Base-by-base conservation (phyloP, 139 green algal species). In the Edaphochlamys debaryana region DNA sequence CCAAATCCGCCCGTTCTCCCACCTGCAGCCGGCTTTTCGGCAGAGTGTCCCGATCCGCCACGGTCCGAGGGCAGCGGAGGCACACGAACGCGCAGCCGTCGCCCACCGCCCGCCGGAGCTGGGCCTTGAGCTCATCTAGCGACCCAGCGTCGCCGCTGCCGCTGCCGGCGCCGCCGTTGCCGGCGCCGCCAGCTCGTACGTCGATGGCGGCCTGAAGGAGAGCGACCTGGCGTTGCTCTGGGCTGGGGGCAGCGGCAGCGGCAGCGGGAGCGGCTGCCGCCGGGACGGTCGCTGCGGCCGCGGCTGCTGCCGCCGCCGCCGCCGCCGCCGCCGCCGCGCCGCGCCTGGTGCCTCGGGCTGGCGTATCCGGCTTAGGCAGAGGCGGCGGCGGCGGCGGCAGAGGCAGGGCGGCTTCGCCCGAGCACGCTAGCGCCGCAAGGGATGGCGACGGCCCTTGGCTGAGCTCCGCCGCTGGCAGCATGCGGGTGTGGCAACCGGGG, bases 31-130 rank as follows among this genome's bases (percentile, higher is more conserved):
- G n/a, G n/a, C n/a, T n/a, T n/a, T n/a, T n/a, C n/a, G n/a, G n/a
- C n/a, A n/a, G n/a, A n/a, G n/a, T n/a, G n/a, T n/a, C n/a, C n/a
- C n/a, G n/a, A 3, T 37, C 30, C 29, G 29, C 6, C 60, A 67
- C 23, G 60, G 9, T 40, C 9, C 62, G 62, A 1, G n/a, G 32
- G 41, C 74, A 80, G 27, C 15, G 13, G 36, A 45, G 40, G 38
- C 74, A 80, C 74, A 80, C 38, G n/a, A 70, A 80, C 58, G 38
- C 37, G 74, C 74, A 80, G 20, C 74, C 23, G 13, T 1, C 58
- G 27, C 74, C 74, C 74, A 80, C 38, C 29, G 37, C 60, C 29
- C 54, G 40, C 15, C 7, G 11, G 38, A 80, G 38, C 56, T 27
- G 34, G 0, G 2, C 7, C 29, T n/a, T 41, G 22, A 79, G 70